Evolutionary conservation across 2,329 filamentous ascomycete genomes (phyloP).

Genomic region (Tolypocladium endophyticum): DNA sequence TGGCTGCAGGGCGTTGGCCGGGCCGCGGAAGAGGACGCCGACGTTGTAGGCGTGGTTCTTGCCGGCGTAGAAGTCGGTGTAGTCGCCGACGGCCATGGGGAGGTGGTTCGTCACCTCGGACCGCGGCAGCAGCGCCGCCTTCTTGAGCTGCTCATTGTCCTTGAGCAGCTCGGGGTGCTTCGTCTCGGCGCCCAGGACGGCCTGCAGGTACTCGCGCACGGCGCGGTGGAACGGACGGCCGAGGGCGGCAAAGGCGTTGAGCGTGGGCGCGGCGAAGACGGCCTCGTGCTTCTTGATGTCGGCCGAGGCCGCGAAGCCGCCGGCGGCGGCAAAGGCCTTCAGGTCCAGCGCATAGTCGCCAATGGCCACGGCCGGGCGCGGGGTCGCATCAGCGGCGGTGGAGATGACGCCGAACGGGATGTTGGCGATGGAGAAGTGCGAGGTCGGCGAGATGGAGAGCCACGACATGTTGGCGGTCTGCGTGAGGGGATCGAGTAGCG

Average conservation of each 20-base stretch:
- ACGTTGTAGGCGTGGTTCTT: constrained; percentile 64
- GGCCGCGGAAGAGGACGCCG: constrained; percentile 62
- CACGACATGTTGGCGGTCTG: constrained; percentile 11
- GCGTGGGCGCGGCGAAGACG: constrained; percentile 15
- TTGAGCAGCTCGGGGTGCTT: constrained; percentile 21
- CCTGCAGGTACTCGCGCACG: constrained; percentile 59
- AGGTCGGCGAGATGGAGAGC: constrained; percentile 13
- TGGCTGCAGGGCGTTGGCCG: constrained; percentile 63
- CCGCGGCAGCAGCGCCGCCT: constrained; percentile 15
- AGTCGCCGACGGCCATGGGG: constrained; percentile 70
- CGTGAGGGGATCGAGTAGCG: not conserved
- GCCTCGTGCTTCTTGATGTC: constrained; percentile 13
- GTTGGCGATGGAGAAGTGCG: constrained; percentile 62
- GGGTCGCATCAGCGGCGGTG: constrained; percentile 42
- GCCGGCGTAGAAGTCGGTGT: constrained; percentile 78
- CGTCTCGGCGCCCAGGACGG: constrained; percentile 46
- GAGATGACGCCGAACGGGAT: constrained; percentile 78
- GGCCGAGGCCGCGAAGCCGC: constrained; percentile 25
- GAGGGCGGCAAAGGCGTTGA: constrained; percentile 32
- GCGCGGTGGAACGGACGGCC: constrained; percentile 59
- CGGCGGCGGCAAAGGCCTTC: constrained; percentile 40
- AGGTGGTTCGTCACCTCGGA: constrained; percentile 54
- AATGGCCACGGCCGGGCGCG: constrained; percentile 60
- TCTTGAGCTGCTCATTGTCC: constrained; percentile 22
- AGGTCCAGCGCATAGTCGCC: constrained; percentile 64